Conservation (phyloP, 2,329 filamentous ascomycete genomes). For the Cladophialophora exuberans region DNA sequence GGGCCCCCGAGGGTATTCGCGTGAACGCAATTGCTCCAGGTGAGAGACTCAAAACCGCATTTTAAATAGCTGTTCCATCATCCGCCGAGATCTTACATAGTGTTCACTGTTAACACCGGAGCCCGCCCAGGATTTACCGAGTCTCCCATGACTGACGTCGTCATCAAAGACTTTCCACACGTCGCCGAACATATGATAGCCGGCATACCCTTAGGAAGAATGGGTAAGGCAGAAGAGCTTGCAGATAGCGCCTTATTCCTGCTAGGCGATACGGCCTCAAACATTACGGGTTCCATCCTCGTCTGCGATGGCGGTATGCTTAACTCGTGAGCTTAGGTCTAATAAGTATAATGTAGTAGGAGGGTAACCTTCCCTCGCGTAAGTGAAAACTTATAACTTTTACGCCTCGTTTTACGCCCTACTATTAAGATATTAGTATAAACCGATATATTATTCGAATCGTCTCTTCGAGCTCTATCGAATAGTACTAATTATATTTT, state of each 20-base stretch:
- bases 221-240: constrained; percentile 17
- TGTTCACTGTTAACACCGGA: too few species aligned
- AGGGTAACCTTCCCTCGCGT: too few species aligned
- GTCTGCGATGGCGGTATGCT: constrained; percentile 16
- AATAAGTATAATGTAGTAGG: too few species aligned
- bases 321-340: too few species aligned
- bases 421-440: too few species aligned
- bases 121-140: background rate
- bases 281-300: constrained; percentile 8
- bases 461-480: too few species aligned
- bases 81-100: background rate
- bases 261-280: constrained; percentile 6
- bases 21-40: constrained; percentile 20
- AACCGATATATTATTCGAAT: too few species aligned
- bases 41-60: too few species aligned
- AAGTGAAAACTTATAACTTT: too few species aligned
- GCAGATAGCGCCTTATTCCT: constrained; percentile 17
- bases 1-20: constrained; percentile 17
- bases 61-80: constrained; percentile 1
- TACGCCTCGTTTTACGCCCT: too few species aligned
- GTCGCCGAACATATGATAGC: constrained; percentile 6
- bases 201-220: constrained; percentile 13
- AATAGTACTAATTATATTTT: too few species aligned
- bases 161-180: background rate
- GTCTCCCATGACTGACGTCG: background rate